phyloP scores from a whole-genome alignment of 2,329 filamentous ascomycete species.

The Cercospora sp. region DNA sequence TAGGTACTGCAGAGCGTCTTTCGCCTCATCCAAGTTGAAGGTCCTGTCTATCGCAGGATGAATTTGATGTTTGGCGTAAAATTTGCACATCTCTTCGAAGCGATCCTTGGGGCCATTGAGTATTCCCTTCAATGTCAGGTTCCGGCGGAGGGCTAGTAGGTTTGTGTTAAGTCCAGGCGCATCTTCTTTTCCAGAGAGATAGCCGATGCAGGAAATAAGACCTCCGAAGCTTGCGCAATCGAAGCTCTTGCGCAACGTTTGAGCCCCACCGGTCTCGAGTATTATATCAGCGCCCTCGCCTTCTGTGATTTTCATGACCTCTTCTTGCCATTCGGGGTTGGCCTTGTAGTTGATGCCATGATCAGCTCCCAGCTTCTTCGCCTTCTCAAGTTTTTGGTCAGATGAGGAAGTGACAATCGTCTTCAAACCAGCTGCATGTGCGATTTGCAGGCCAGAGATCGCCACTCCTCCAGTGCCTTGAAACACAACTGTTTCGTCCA shows the following conservation, averaged over 20 bases:
- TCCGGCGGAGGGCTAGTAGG: constrained; percentile 53
- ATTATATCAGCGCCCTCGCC: constrained; percentile 50
- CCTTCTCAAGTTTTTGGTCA: constrained; percentile 51
- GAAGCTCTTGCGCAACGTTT: constrained; percentile 50
- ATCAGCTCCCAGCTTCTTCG: constrained; percentile 58
- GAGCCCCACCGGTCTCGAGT: constrained; percentile 54
- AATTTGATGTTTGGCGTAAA: constrained; percentile 46
- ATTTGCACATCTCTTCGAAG: constrained; percentile 47
- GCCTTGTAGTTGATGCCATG: constrained; percentile 63
- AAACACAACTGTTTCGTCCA: constrained; percentile 41
- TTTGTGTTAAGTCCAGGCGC: constrained; percentile 59
- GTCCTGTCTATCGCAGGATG: constrained; percentile 45
- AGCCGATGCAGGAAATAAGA: constrained; percentile 44
- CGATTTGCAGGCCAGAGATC: constrained; percentile 45
- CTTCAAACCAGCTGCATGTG: constrained; percentile 46
- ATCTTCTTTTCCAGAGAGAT: constrained; percentile 57
- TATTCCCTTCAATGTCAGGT: constrained; percentile 57
- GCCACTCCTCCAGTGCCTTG: constrained; percentile 50
- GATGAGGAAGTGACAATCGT: constrained; percentile 62
- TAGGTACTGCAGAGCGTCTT: constrained; percentile 40
- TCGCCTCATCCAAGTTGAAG: constrained; percentile 42
- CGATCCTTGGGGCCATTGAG: constrained; percentile 59
- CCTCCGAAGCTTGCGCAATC: constrained; percentile 47
- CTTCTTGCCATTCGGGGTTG: constrained; percentile 59
- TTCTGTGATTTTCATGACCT: constrained; percentile 52